These are phyloP conservation scores for Pachysandra terminalis DNA, from an alignment of 164 flowering plant genomes.

Conservation along the genomic window DNA sequence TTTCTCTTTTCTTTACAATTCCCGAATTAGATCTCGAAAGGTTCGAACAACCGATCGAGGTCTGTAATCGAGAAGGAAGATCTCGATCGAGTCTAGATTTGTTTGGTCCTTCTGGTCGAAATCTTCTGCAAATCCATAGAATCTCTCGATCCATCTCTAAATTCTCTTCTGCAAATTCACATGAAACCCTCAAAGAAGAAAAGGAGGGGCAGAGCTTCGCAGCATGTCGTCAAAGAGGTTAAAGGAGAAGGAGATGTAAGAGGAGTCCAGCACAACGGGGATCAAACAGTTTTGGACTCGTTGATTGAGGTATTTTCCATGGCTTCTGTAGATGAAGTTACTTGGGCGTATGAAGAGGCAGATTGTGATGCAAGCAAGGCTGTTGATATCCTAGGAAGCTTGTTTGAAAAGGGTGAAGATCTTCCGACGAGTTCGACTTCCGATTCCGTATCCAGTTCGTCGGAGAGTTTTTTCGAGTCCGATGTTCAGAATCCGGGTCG, in stretches of 20 bases:
- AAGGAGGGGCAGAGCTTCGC: conserved; percentile 30
- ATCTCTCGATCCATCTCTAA: neutral
- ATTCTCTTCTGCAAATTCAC: too few species aligned
- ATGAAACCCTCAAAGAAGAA: conserved; percentile 36
- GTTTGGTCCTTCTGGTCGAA: too few species aligned
- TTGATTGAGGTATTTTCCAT: conserved; percentile 44
- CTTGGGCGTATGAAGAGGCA: conserved; percentile 36
- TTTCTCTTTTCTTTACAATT: too few species aligned
- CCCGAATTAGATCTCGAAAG: too few species aligned
- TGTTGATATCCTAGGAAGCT: conserved; percentile 36
- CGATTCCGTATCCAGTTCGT: conserved; percentile 17
- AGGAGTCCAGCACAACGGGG: conserved; percentile 13
- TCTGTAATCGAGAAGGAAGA: too few species aligned
- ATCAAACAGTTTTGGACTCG: conserved; percentile 10
- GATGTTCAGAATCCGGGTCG: conserved; percentile 12
- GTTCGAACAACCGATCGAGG: too few species aligned
- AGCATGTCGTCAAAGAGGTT: conserved; percentile 1
- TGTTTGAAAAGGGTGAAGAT: conserved; percentile 20
- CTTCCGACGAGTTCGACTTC: conserved; percentile 32
- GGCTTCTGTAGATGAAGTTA: conserved; percentile 35
- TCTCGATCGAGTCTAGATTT: too few species aligned
- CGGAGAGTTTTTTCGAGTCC: conserved; percentile 35
- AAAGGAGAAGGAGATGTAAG: neutral
- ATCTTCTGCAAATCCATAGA: too few species aligned
- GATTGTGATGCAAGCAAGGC: conserved; percentile 42